A percentile compares a stretch with the other conserved stretches of the same genome.
phyloP scores from a whole-genome alignment of 352 stramenopile species.

The Phytophthora uliginosa region DNA sequence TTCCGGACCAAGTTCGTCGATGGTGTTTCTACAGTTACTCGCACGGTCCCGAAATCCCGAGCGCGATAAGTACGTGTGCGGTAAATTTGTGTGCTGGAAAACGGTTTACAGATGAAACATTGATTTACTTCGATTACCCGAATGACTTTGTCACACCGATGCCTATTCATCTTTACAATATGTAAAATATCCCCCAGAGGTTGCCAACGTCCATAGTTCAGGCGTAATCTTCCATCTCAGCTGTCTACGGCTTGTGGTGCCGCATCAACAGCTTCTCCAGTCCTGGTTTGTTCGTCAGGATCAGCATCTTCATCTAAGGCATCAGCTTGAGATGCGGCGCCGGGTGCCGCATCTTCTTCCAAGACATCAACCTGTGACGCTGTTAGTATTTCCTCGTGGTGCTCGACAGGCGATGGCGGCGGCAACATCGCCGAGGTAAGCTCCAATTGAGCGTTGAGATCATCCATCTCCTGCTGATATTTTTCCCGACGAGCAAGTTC shows the following conservation, averaged over 20 bases:
- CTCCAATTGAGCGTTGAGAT: conserved; percentile 52
- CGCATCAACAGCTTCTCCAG: not conserved
- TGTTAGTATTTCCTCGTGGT: conserved; percentile 13
- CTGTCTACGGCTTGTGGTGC: not conserved
- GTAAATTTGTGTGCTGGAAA: not conserved
- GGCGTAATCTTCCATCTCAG: conserved; percentile 11
- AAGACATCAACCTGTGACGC: conserved; percentile 30
- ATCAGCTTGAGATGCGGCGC: not conserved
- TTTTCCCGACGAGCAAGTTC: conserved; percentile 68
- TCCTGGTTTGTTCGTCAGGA: not conserved
- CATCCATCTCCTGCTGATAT: conserved; percentile 40
- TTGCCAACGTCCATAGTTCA: not conserved
- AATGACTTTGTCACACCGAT: conserved; percentile 10
- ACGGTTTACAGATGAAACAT: conserved; percentile 11
- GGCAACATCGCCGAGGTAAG: conserved; percentile 38
- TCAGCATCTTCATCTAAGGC: not conserved
- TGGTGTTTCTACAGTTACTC: conserved; percentile 98
- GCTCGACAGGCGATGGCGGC: not conserved
- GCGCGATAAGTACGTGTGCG: conserved; percentile 25
- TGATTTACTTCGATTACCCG: conserved; percentile 25
- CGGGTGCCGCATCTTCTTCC: conserved; percentile 11
- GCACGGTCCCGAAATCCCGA: conserved; percentile 89
- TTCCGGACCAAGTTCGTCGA: conserved; percentile 99
- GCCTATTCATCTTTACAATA: not conserved
- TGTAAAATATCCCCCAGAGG: not conserved